A percentile compares a stretch with the other conserved stretches of the same genome.
phyloP scores from a whole-genome alignment of 1,284 basidiomycete species.

The Cystobasidium pallidum region DNA sequence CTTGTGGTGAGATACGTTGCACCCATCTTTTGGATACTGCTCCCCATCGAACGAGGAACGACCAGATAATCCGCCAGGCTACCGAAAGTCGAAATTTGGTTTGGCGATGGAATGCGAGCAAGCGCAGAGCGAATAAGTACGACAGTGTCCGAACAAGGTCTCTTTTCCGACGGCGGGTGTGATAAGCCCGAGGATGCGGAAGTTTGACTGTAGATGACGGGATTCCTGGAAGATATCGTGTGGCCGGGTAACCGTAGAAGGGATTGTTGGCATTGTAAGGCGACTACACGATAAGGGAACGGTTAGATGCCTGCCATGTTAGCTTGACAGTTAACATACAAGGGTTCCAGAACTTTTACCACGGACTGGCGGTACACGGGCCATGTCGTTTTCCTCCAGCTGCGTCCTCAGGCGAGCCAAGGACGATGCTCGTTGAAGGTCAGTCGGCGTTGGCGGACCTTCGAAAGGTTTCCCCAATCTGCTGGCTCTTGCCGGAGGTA shows the following conservation, averaged over 20 bases:
- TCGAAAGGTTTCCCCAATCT: not conserved
- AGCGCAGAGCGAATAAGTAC: constrained; percentile 61
- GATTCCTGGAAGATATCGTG: constrained; percentile 52
- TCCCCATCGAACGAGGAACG: constrained; percentile 32
- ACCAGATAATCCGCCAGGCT: constrained; percentile 22
- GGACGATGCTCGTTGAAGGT: constrained; percentile 7
- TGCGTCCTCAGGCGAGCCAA: constrained; percentile 39
- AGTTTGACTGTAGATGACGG: constrained; percentile 41
- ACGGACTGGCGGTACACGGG: constrained; percentile 5
- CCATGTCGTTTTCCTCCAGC: constrained; percentile 14
- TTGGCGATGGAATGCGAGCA: constrained; percentile 50
- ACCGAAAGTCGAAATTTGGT: constrained; percentile 33
- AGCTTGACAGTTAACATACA: not conserved
- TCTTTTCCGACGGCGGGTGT: constrained; percentile 69
- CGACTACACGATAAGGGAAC: constrained; percentile 32
- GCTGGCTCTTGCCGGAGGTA: not conserved
- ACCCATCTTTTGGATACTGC: constrained; percentile 27
- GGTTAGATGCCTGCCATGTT: not conserved
- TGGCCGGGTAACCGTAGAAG: constrained; percentile 78
- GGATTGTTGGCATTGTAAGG: constrained; percentile 66
- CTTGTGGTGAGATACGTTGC: not conserved
- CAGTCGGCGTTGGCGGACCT: not conserved
- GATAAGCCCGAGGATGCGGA: constrained; percentile 59
- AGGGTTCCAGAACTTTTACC: constrained; percentile 11
- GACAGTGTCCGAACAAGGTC: constrained; percentile 70